Percentiles rank a stretch among this genome's conserved stretches.
Evolutionary conservation across 2,329 filamentous ascomycete genomes (phyloP).

Genomic region (Teratosphaeriaceae sp.): DNA sequence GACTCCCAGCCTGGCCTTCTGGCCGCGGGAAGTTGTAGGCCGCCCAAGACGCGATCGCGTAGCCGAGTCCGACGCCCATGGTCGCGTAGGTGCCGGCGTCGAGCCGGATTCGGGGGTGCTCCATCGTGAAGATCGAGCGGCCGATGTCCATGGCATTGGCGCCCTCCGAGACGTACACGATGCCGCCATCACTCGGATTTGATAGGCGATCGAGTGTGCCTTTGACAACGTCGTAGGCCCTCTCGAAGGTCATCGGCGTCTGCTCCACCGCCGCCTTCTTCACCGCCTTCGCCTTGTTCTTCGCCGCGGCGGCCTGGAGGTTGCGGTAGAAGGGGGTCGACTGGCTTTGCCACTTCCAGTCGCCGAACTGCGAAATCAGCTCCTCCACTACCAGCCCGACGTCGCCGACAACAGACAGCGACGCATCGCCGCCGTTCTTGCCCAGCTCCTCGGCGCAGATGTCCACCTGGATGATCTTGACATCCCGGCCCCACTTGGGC

Average conservation of each 20-base stretch:
- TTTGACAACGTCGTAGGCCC: slow-evolving; percentile 49
- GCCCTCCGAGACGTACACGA: slow-evolving; percentile 53
- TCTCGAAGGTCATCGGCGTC: slow-evolving; percentile 44
- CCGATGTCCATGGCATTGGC: slow-evolving; percentile 58
- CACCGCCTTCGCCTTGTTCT: slow-evolving; percentile 43
- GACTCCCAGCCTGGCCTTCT: slow-evolving; percentile 28
- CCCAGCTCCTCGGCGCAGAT: slow-evolving; percentile 49
- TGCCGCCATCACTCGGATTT: slow-evolving; percentile 38
- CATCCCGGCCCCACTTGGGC: slow-evolving; percentile 47
- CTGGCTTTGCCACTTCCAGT: slow-evolving; percentile 39
- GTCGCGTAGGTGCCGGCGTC: slow-evolving; percentile 55
- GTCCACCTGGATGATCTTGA: slow-evolving; percentile 51
- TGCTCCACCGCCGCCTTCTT: slow-evolving; percentile 36
- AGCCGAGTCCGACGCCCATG: slow-evolving; percentile 54
- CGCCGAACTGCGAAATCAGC: slow-evolving; percentile 35
- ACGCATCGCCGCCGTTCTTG: slow-evolving; percentile 42
- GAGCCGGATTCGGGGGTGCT: slow-evolving; percentile 49
- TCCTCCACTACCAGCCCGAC: slow-evolving; percentile 44
- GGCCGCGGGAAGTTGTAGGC: slow-evolving; percentile 45
- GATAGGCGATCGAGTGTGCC: slow-evolving; percentile 41
- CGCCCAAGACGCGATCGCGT: slow-evolving; percentile 50
- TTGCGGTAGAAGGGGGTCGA: slow-evolving; percentile 29
- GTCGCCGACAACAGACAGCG: slow-evolving; percentile 47
- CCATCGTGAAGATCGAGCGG: slow-evolving; percentile 47
- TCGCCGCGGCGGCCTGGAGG: slow-evolving; percentile 32